Percentiles rank a stretch among this genome's conserved stretches.
Evolutionary conservation across 768 basidiomycete genomes (phyloP).

Genomic region (Panus rudis): DNA sequence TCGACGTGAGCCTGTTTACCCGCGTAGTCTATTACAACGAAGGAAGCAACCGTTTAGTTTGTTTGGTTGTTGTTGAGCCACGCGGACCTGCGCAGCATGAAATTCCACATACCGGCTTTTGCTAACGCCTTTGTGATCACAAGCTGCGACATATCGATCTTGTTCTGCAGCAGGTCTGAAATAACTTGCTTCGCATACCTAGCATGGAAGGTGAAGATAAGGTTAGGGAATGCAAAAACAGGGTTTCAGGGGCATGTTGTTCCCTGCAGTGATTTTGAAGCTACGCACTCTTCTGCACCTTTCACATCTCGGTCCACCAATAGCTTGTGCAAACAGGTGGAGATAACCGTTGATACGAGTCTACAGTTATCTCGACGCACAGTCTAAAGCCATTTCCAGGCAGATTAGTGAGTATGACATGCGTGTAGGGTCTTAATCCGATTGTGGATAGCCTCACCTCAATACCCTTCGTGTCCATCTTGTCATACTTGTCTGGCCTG

Average conservation of each 20-base stretch:
- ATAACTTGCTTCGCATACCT: conserved; percentile 94
- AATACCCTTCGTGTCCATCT: conserved; percentile 99
- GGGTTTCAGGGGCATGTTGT: too few relatives aligned
- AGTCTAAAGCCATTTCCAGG: conserved; percentile 47
- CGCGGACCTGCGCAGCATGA: background rate
- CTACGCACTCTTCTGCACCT: conserved; percentile 82
- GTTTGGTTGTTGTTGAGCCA: background rate
- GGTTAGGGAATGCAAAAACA: background rate
- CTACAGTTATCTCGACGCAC: conserved; percentile 98
- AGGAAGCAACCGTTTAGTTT: background rate
- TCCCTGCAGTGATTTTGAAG: too few relatives aligned
- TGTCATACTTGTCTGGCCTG: conserved; percentile 89
- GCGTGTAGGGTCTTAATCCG: background rate
- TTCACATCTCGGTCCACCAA: conserved; percentile 91
- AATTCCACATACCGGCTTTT: conserved; percentile 56
- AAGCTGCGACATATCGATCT: conserved; percentile 96
- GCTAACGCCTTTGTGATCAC: conserved; percentile 97
- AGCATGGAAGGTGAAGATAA: conserved; percentile 3
- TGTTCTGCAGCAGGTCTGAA: conserved; percentile 91
- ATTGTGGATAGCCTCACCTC: conserved; percentile 53
- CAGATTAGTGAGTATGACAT: background rate
- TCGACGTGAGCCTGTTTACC: conserved; percentile 97
- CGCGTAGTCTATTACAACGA: conserved; percentile 62
- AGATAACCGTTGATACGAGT: conserved; percentile 96
- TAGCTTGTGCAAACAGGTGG: conserved; percentile 97